phyloP scores from a whole-genome alignment of 2,329 filamentous ascomycete species.

The Xylaria sp. region DNA sequence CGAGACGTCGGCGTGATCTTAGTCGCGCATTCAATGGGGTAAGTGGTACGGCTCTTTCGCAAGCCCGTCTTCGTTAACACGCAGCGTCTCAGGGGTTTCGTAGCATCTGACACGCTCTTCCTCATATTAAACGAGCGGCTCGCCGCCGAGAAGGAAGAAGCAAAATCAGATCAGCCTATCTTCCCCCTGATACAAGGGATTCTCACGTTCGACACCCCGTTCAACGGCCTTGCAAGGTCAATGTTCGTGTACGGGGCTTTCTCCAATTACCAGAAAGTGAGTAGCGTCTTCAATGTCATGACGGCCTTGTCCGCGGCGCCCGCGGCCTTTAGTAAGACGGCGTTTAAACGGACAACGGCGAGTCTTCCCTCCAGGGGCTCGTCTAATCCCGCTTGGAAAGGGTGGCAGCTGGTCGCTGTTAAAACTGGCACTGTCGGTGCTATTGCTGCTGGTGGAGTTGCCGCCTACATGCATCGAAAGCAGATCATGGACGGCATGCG shows the following conservation, averaged over 20 bases:
- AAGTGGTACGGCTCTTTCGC: slow-evolving; percentile 36
- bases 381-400: slow-evolving; percentile 59
- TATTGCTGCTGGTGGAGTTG: slow-evolving; percentile 82
- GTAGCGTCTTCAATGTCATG: slow-evolving; percentile 67
- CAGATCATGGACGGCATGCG: slow-evolving; percentile 66
- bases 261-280: slow-evolving; percentile 68
- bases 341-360: slow-evolving; percentile 47
- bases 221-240: slow-evolving; percentile 71
- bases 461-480: slow-evolving; percentile 81
- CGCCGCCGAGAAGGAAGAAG: slow-evolving; percentile 47
- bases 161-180: slow-evolving; percentile 59
- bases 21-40: slow-evolving; percentile 85
- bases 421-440: slow-evolving; percentile 84
- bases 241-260: slow-evolving; percentile 72
- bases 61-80: background rate
- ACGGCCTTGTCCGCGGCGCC: slow-evolving; percentile 64
- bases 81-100: slow-evolving; percentile 70
- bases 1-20: slow-evolving; percentile 83
- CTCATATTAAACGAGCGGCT: slow-evolving; percentile 74
- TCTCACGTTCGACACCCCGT: slow-evolving; percentile 87
- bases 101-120: slow-evolving; percentile 84
- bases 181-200: slow-evolving; percentile 86
- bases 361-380: slow-evolving; percentile 39
- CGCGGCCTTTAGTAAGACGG: slow-evolving; percentile 55
- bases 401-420: slow-evolving; percentile 75